Percentiles rank a stretch among this genome's conserved stretches.
Conservation (phyloP, 306 rosid genomes). For the Betula pendula region DNA sequence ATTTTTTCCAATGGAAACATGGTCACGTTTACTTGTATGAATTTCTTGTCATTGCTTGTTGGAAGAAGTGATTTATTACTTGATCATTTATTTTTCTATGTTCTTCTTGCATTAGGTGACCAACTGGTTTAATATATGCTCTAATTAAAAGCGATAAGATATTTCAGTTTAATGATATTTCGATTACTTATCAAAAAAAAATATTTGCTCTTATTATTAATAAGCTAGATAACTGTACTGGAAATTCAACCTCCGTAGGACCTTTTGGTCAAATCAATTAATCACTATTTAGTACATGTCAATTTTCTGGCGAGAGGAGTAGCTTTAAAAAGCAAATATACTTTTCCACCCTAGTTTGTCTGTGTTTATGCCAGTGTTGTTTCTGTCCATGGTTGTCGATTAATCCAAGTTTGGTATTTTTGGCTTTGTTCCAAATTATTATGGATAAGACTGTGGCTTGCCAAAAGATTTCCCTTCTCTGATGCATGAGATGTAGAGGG, state of each 20-base stretch:
- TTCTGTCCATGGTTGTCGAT: neutral
- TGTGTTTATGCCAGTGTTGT: neutral
- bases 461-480: neutral
- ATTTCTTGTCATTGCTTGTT: slow-evolving; percentile 20
- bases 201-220: neutral
- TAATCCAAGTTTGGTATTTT: neutral
- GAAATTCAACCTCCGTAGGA: neutral
- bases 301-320: neutral
- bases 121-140: slow-evolving; percentile 1
- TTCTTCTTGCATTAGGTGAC: neutral
- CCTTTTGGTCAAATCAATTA: neutral
- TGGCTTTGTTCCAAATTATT: neutral
- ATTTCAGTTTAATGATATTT: no score
- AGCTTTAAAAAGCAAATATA: neutral
- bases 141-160: neutral
- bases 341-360: neutral
- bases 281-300: neutral
- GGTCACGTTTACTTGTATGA: slow-evolving; percentile 64
- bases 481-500: neutral
- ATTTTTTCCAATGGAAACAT: slow-evolving; percentile 82
- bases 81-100: neutral
- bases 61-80: neutral
- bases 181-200: no score
- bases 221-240: neutral
- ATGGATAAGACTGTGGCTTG: neutral